Evolutionary conservation across 2,329 filamentous ascomycete genomes (phyloP).

Genomic region (Sordariomycetes sp.): DNA sequence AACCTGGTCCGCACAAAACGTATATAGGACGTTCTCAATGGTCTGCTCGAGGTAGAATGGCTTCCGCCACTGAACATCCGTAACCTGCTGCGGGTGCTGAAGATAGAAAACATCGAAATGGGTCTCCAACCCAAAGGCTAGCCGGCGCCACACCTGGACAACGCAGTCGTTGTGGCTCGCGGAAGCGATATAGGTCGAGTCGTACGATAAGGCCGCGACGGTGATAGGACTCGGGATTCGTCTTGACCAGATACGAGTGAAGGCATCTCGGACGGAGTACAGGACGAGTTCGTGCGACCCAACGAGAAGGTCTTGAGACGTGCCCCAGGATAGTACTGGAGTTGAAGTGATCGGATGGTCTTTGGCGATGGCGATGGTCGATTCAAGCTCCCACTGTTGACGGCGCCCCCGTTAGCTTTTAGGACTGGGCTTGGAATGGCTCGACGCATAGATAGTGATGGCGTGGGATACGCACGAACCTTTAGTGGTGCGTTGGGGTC

Average conservation of each 20-base stretch:
- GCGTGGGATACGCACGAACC: neutral
- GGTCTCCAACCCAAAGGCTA: conserved; percentile 72
- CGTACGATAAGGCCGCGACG: conserved; percentile 69
- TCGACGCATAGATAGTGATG: neutral
- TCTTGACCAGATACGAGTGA: conserved; percentile 59
- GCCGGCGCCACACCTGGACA: conserved; percentile 83
- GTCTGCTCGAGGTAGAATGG: conserved; percentile 66
- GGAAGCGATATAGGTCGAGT: conserved; percentile 77
- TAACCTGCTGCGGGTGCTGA: conserved; percentile 70
- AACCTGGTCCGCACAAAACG: conserved; percentile 67
- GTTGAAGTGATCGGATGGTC: conserved; percentile 19
- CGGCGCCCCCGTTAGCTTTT: neutral
- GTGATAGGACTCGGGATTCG: conserved; percentile 59
- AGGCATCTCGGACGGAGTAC: conserved; percentile 38
- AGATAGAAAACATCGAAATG: conserved; percentile 87
- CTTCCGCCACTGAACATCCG: conserved; percentile 72
- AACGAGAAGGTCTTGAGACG: conserved; percentile 70
- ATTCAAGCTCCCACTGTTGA: conserved; percentile 49
- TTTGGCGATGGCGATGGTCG: conserved; percentile 33
- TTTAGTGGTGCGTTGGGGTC: neutral
- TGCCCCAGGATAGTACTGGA: conserved; percentile 67
- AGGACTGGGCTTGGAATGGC: neutral
- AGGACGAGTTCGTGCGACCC: conserved; percentile 59
- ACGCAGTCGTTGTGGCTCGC: conserved; percentile 66
- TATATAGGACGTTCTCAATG: conserved; percentile 80